Conservation (phyloP, 108 stramenopile genomes). For the Fragilaria crotonensis region DNA sequence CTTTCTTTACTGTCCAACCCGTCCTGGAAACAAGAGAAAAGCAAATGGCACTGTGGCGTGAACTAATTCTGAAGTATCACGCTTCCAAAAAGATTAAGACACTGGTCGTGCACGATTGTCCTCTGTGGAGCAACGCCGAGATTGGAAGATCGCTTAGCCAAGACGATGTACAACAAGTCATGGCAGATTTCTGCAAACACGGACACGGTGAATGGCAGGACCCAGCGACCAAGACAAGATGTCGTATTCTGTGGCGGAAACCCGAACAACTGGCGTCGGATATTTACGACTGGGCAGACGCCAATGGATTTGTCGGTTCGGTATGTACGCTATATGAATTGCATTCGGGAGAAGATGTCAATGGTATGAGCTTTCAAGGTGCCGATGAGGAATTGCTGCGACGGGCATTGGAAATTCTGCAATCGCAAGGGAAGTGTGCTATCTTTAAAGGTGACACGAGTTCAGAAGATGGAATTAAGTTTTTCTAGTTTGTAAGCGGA, state of each 20-base stretch:
- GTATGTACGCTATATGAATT: conserved; percentile 84
- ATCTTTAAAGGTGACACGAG: conserved; percentile 81
- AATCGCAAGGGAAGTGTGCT: conserved; percentile 69
- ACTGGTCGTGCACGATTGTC: conserved; percentile 78
- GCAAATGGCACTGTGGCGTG: conserved; percentile 78
- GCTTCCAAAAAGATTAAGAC: conserved; percentile 70
- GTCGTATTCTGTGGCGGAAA: conserved; percentile 77
- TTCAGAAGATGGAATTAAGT: conserved; percentile 84
- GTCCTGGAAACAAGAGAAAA: conserved; percentile 67
- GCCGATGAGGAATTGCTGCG: conserved; percentile 79
- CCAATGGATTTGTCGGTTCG: conserved; percentile 60
- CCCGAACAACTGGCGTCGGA: conserved; percentile 83
- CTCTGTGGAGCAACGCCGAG: conserved; percentile 68
- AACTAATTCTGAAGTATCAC: conserved; percentile 77
- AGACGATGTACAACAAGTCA: conserved; percentile 41
- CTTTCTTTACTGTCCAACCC: conserved; percentile 88
- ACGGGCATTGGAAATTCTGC: conserved; percentile 65
- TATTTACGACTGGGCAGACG: conserved; percentile 76
- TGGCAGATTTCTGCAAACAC: conserved; percentile 54
- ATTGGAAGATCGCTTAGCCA: conserved; percentile 55
- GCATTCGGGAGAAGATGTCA: conserved; percentile 85
- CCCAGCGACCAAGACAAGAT: conserved; percentile 38
- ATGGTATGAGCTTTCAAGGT: conserved; percentile 83
- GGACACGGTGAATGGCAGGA: conserved; percentile 88
- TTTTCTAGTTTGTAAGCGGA: conserved; percentile 57